These are phyloP conservation scores for Rubia tinctorum DNA, from an alignment of 305 asterid genomes.

Conservation along the genomic window DNA sequence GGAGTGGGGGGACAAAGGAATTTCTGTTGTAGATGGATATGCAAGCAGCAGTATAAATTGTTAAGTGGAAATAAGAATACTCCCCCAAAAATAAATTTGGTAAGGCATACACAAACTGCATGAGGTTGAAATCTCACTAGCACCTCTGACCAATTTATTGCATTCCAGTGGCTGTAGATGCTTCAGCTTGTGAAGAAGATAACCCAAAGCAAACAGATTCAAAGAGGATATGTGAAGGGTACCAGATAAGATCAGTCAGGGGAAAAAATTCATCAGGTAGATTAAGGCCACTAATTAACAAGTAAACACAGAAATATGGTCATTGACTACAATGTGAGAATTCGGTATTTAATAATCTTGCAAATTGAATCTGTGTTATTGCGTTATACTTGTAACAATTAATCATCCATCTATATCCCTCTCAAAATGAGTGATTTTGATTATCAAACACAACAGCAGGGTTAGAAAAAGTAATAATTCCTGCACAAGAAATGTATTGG, in stretches of 20 bases:
- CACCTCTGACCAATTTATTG: not conserved
- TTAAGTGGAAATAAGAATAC: not conserved
- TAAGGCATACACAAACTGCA: not conserved
- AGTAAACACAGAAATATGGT: not conserved
- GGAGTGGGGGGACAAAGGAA: not conserved
- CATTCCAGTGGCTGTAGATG: not conserved
- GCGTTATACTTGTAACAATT: not conserved
- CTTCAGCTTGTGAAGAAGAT: not conserved
- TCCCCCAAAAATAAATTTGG: not conserved
- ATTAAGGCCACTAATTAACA: not conserved
- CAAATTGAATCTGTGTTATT: not conserved
- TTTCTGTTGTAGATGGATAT: not conserved
- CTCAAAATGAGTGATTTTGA: not conserved
- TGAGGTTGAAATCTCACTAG: not conserved
- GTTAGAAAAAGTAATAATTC: not conserved
- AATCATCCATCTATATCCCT: not conserved
- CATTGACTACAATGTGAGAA: not conserved
- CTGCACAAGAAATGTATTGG: not conserved
- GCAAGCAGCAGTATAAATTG: not conserved
- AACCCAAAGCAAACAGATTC: not conserved
- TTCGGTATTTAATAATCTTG: not conserved
- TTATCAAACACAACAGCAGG: not conserved
- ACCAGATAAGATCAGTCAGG: not conserved
- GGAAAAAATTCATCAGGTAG: not conserved
- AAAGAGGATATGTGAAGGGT: not conserved